Percentiles rank a stretch among this genome's conserved stretches.
Conservation (phyloP, 2,329 filamentous ascomycete genomes). For the Immersiporthe knoxdaviesiana region DNA sequence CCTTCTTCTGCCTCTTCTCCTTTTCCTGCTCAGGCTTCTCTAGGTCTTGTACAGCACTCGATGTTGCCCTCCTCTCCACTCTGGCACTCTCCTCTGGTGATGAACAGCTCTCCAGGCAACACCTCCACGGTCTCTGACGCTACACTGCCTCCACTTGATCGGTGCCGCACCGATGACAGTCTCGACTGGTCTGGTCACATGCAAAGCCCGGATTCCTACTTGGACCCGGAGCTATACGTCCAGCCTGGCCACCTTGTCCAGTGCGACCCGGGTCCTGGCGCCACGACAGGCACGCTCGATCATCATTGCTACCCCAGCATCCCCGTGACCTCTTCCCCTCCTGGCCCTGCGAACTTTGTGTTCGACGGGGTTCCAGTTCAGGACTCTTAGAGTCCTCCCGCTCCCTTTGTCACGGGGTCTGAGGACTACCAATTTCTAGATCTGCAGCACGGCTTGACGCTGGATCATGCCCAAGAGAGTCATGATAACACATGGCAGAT, state of each 20-base stretch:
- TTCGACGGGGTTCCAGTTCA: conserved; percentile 17
- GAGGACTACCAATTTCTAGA: not conserved
- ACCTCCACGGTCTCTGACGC: not conserved
- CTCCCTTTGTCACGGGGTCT: conserved; percentile 11
- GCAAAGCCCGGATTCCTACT: not conserved
- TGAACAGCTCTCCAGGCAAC: not conserved
- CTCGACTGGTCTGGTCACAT: not conserved
- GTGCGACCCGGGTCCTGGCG: not conserved
- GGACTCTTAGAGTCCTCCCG: conserved; percentile 19
- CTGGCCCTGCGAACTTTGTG: conserved; percentile 17
- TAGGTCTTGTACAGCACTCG: not conserved
- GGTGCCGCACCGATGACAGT: not conserved
- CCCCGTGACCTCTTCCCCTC: conserved; percentile 11
- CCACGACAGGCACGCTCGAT: not conserved
- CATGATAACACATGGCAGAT: not conserved
- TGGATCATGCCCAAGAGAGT: not conserved
- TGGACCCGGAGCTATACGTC: not conserved
- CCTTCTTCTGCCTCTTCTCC: not conserved
- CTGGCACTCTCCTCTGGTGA: not conserved
- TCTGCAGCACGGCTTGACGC: not conserved
- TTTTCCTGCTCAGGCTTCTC: not conserved
- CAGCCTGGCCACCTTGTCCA: not conserved
- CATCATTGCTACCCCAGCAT: not conserved
- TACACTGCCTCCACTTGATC: not conserved
- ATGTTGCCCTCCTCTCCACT: not conserved